phyloP scores from a whole-genome alignment of 495 filamentous ascomycete genomes.

The Trichocladium antarcticum region DNA sequence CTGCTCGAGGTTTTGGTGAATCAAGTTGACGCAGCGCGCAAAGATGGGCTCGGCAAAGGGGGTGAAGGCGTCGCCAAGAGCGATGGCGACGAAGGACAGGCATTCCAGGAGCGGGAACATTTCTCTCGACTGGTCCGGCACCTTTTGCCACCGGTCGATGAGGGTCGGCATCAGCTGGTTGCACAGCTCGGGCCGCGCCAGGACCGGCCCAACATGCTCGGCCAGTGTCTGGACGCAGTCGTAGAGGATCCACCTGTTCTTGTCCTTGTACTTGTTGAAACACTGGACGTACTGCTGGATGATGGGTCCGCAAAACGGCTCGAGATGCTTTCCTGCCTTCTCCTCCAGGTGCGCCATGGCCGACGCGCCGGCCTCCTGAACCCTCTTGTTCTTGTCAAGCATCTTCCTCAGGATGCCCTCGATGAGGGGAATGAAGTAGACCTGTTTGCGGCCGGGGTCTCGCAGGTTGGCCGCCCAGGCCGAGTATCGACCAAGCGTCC shows the following conservation, averaged over 20 bases:
- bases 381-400: conserved; percentile 94
- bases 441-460: conserved; percentile 52
- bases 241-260: conserved; percentile 98
- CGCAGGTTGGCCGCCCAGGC: conserved; percentile 76
- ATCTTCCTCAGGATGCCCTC: conserved; percentile 89
- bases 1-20: conserved; percentile 79
- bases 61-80: conserved; percentile 70
- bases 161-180: conserved; percentile 89
- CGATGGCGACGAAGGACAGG: conserved; percentile 84
- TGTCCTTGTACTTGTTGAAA: conserved; percentile 91
- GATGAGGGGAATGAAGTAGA: conserved; percentile 94
- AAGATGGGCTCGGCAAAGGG: conserved; percentile 80
- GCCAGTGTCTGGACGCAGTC: conserved; percentile 97
- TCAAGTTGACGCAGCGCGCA: conserved; percentile 74
- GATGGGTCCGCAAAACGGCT: conserved; percentile 80
- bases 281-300: conserved; percentile 85
- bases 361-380: conserved; percentile 91
- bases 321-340: conserved; percentile 68
- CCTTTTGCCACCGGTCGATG: conserved; percentile 77
- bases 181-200: conserved; percentile 67
- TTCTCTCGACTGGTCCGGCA: conserved; percentile 82
- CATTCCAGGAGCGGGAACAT: conserved; percentile 92
- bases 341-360: conserved; percentile 96
- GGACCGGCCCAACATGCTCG: conserved; percentile 71
- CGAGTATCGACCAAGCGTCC: conserved; percentile 91